These are phyloP conservation scores for Cynanchum wilfordii DNA, from an alignment of 257 asterid genomes.

Conservation along the genomic window DNA sequence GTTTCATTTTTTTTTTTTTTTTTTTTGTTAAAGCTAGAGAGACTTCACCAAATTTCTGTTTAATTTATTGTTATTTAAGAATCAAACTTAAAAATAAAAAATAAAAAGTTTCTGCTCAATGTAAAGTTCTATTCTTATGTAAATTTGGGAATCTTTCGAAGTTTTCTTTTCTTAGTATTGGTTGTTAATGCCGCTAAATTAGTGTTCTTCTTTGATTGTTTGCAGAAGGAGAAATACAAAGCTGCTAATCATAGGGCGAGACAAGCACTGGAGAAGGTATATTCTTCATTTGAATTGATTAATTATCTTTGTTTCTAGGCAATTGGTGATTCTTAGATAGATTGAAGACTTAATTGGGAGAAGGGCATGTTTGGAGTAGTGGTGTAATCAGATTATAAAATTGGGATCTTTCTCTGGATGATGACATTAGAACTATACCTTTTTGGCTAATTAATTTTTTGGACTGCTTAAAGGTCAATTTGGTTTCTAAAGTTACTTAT, in stretches of 20 bases:
- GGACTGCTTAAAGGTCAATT: neutral
- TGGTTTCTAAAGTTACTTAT: neutral
- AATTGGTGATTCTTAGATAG: neutral
- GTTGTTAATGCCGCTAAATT: neutral
- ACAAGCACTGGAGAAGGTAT: conserved; percentile 83
- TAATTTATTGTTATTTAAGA: neutral
- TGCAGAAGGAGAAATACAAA: conserved; percentile 74
- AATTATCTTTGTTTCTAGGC: neutral
- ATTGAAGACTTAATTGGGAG: neutral
- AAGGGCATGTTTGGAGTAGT: neutral
- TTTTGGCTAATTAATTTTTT: neutral
- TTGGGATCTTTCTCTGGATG: neutral
- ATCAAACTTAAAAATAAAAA: neutral
- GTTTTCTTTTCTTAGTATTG: neutral
- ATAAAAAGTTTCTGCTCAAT: neutral
- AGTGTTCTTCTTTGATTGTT: neutral
- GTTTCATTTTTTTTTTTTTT: neutral
- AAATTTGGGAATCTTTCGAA: too few relatives aligned
- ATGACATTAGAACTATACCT: neutral
- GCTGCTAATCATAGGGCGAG: conserved; percentile 86
- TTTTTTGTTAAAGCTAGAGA: neutral
- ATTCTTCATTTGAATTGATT: neutral
- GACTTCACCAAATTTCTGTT: neutral
- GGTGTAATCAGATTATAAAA: neutral
- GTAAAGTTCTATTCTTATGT: neutral